Conservation (phyloP, 805 yeast species). For the Lipomyces mesembrius region DNA sequence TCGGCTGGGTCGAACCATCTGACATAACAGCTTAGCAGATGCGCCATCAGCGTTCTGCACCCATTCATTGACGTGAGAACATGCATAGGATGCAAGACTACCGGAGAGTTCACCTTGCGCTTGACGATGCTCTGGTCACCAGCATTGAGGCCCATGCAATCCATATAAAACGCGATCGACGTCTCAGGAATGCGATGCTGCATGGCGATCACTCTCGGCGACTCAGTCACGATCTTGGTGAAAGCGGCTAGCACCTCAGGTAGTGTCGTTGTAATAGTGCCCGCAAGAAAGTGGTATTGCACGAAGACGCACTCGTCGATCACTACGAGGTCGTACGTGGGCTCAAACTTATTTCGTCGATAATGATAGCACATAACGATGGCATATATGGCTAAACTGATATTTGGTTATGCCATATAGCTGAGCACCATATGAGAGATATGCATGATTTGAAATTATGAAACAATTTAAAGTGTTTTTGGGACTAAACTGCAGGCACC, state of each 20-base stretch:
- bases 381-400: too few relatives aligned
- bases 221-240: not conserved
- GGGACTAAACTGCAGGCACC: too few relatives aligned
- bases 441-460: too few relatives aligned
- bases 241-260: not conserved
- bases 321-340: constrained; percentile 7
- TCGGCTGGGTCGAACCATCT: not conserved
- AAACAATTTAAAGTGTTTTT: too few relatives aligned
- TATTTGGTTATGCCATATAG: too few relatives aligned
- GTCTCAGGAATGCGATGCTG: constrained; percentile 15
- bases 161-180: constrained; percentile 7
- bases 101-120: constrained; percentile 6
- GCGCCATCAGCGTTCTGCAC: constrained; percentile 4
- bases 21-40: not conserved
- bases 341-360: too few relatives aligned
- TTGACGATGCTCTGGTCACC: not conserved
- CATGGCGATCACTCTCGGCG: constrained; percentile 9
- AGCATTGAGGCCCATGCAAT: constrained; percentile 5
- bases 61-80: constrained; percentile 2
- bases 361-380: too few relatives aligned
- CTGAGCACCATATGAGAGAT: too few relatives aligned
- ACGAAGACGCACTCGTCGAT: constrained; percentile 14
- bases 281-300: constrained; percentile 15
- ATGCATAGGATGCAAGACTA: constrained; percentile 8
- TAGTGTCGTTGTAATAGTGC: not conserved